Evolutionary conservation across 495 filamentous ascomycete genomes (phyloP).

Genomic region (Penicillium flavigenum): DNA sequence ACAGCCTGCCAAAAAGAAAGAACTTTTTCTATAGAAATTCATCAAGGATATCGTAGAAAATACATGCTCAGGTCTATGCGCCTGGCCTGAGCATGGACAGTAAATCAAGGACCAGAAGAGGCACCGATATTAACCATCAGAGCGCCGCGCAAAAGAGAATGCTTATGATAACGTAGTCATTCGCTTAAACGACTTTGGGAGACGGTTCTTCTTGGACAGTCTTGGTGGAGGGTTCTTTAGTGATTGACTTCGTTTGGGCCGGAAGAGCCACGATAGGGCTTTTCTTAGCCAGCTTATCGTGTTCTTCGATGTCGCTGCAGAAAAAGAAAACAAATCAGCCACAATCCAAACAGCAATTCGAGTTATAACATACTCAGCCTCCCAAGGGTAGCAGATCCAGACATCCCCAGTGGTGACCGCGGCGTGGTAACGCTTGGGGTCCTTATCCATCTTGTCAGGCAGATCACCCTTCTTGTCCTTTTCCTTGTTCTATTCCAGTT

Average conservation of each 20-base stretch:
- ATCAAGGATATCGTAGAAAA: slow-evolving; percentile 36
- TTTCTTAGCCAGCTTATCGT: slow-evolving; percentile 68
- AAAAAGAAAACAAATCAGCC: slow-evolving; percentile 18
- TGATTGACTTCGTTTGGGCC: no score
- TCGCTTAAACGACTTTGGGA: slow-evolving; percentile 23
- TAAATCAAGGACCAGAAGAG: slow-evolving; percentile 16
- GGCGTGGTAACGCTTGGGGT: slow-evolving; percentile 68
- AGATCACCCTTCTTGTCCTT: slow-evolving; percentile 90
- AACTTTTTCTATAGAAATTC: slow-evolving; percentile 29
- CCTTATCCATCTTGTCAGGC: slow-evolving; percentile 24
- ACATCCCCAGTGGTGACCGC: slow-evolving; percentile 84
- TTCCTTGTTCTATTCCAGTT: slow-evolving; percentile 75
- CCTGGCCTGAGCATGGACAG: slow-evolving; percentile 14
- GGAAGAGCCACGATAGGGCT: background rate
- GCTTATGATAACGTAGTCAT: slow-evolving; percentile 24
- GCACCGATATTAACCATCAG: slow-evolving; percentile 14
- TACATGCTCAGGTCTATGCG: slow-evolving; percentile 18
- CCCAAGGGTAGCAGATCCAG: slow-evolving; percentile 99
- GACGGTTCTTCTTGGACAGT: slow-evolving; percentile 39
- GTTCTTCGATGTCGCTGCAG: slow-evolving; percentile 82
- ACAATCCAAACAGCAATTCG: slow-evolving; percentile 1
- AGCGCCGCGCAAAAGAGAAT: slow-evolving; percentile 27
- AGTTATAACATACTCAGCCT: slow-evolving; percentile 66
- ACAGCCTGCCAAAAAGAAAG: slow-evolving; percentile 8
- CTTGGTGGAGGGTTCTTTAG: background rate